phyloP scores from a whole-genome alignment of 1,284 basidiomycete species.

The Inonotus obliquus region DNA sequence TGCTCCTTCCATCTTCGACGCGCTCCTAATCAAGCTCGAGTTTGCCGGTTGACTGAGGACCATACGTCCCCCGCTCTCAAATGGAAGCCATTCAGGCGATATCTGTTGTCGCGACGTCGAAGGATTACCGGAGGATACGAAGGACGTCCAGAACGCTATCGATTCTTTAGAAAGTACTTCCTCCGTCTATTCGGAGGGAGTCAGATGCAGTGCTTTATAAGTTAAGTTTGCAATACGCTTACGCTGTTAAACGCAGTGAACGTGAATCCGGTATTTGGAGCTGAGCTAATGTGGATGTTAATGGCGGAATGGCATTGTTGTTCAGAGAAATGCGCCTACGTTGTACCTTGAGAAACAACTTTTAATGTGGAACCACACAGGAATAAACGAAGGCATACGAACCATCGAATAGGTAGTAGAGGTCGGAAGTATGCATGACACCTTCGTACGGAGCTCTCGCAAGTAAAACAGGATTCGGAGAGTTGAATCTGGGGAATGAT shows the following conservation, averaged over 20 bases:
- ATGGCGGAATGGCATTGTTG: neutral
- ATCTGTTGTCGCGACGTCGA: conserved; percentile 26
- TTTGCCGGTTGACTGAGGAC: conserved; percentile 24
- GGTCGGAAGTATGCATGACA: conserved; percentile 41
- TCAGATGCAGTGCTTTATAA: too few species aligned
- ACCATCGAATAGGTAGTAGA: conserved; percentile 43
- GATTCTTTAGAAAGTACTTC: conserved; percentile 34
- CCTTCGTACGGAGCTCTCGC: conserved; percentile 35
- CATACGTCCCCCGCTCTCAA: conserved; percentile 22
- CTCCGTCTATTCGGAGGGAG: conserved; percentile 34
- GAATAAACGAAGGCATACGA: conserved; percentile 8
- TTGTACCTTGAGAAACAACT: conserved; percentile 28
- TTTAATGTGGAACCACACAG: neutral
- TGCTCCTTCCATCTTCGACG: conserved; percentile 30
- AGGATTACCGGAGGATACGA: conserved; percentile 34
- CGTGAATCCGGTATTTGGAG: conserved; percentile 29
- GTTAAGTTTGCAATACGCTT: too few species aligned
- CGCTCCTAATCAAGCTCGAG: conserved; percentile 5
- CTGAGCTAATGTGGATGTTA: conserved; percentile 1
- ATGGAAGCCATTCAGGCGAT: conserved; percentile 32
- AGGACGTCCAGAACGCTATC: conserved; percentile 45
- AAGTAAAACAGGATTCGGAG: conserved; percentile 37
- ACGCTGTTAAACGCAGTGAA: conserved; percentile 38
- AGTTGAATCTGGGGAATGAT: conserved; percentile 16
- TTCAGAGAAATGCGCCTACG: conserved; percentile 26